Base-by-base conservation (phyloP, 257 asterid species). In the Fraxinus pennsylvanica region DNA sequence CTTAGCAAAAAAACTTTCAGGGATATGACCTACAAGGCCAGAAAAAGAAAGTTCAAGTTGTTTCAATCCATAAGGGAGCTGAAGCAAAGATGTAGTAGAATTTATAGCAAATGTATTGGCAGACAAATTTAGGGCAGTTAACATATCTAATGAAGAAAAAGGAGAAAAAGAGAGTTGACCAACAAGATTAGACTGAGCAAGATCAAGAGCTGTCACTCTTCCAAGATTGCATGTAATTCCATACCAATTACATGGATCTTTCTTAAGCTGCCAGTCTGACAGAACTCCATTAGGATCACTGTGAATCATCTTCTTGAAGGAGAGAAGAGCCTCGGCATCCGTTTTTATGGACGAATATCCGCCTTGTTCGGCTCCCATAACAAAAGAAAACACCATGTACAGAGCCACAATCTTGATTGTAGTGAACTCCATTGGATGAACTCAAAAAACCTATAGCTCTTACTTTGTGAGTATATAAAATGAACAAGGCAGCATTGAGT, bases 241-340 rank as follows among this genome's bases (percentile, higher is more conserved):
- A 69, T 75, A 74, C 92, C 94, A 94, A 21, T 83, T 78, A 83
- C 99, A 94, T 25, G 94, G 89, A 79, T 90, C 91, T 7, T 68
- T 84, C 38, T 69, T 84, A 30, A 68, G 85, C 27, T 81, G 80
- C 99, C 99, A 94, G 4, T 77, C 86, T 12, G 96, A 90, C 50
- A 92, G 79, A 66, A 78, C 91, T 74, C 88, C 95, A 54, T 68
- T 68, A 1, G 96, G 94, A 68, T 94, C 97, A 7, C 73, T 79
- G 3, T 75, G 83, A 41, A 94, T 87, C 97, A 87, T 91, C 68
- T 89, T 94, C 86, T 92, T 94, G 94, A 94, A 91, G n/a, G 87
- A 61, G 0, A 86, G 76, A n/a, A 94, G 97, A 3, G 96, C 86
- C 15, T 73, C 80, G 0, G 96, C 90, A 73, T 94, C 99, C 22